Evolutionary conservation across 1,139 yeast genomes (phyloP).

Genomic region (Geotrichum aggregatum): DNA sequence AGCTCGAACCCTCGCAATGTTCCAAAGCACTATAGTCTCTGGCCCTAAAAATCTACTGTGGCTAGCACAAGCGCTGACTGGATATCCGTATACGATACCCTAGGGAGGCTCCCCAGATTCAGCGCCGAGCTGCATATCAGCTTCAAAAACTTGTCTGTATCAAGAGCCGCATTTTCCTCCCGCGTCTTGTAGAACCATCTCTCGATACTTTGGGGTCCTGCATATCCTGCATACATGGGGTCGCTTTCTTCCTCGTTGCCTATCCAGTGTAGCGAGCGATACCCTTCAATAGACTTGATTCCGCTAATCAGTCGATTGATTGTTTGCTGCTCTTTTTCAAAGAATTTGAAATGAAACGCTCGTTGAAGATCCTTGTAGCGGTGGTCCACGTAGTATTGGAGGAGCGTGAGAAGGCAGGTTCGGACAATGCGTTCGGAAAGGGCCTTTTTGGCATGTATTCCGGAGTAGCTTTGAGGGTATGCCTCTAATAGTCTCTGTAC

Average conservation of each 20-base stretch:
- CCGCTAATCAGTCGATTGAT: not conserved
- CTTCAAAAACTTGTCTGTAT: constrained; percentile 14
- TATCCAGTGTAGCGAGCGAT: not conserved
- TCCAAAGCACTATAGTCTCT: too few species aligned
- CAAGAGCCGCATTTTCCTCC: constrained; percentile 3
- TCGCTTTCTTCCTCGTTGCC: constrained; percentile 9
- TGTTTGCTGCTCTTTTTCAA: not conserved
- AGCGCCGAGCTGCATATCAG: not conserved
- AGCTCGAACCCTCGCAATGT: too few species aligned
- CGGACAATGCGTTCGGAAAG: constrained; percentile 17
- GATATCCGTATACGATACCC: constrained; percentile 5
- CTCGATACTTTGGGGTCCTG: constrained; percentile 12
- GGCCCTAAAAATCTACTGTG: constrained; percentile 4
- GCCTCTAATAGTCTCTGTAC: not conserved
- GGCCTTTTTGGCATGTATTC: not conserved
- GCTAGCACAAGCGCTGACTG: constrained; percentile 14
- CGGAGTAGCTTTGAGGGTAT: not conserved
- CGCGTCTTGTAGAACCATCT: constrained; percentile 4
- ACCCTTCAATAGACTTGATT: not conserved
- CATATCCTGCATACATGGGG: constrained; percentile 10
- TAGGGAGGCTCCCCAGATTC: constrained; percentile 10
- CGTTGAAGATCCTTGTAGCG: constrained; percentile 9
- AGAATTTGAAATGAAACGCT: constrained; percentile 4
- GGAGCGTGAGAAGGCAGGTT: constrained; percentile 1
- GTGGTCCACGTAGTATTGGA: constrained; percentile 1